These are phyloP conservation scores for Colletotrichum karsti DNA, from an alignment of 2,329 filamentous ascomycete species.

Conservation along the genomic window DNA sequence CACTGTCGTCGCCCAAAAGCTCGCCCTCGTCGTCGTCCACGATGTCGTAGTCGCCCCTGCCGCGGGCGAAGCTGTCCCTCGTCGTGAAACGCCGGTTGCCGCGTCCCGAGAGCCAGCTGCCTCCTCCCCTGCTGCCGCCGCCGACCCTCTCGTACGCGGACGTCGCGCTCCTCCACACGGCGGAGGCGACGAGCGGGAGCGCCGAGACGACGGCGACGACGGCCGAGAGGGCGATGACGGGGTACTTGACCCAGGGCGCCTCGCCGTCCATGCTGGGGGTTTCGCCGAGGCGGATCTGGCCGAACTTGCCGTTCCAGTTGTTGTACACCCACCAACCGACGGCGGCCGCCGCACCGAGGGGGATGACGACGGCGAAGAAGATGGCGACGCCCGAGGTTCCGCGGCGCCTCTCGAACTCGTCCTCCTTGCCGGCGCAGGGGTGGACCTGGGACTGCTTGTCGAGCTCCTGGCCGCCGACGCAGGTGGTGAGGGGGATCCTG, in stretches of 20 bases:
- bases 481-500: constrained; percentile 89
- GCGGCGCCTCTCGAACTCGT: constrained; percentile 79
- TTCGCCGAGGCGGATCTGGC: constrained; percentile 90
- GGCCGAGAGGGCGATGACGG: constrained; percentile 77
- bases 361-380: constrained; percentile 86
- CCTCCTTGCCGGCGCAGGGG: constrained; percentile 81
- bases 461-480: constrained; percentile 76
- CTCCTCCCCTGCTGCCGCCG: constrained; percentile 58
- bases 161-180: constrained; percentile 73
- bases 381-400: constrained; percentile 76
- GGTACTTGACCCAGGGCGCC: constrained; percentile 81
- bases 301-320: constrained; percentile 90
- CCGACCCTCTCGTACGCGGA: constrained; percentile 60
- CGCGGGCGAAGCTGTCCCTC: constrained; percentile 86
- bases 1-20: constrained; percentile 90
- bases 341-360: constrained; percentile 74
- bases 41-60: constrained; percentile 85
- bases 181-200: constrained; percentile 75
- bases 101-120: constrained; percentile 62
- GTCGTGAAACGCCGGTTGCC: constrained; percentile 81
- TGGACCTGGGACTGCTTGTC: constrained; percentile 71
- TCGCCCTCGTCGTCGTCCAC: constrained; percentile 96
- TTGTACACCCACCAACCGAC: constrained; percentile 87
- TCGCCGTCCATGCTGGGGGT: constrained; percentile 69
- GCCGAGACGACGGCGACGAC: constrained; percentile 66